Conservation (phyloP, 2,329 filamentous ascomycete genomes). For the Penicillium sp. region DNA sequence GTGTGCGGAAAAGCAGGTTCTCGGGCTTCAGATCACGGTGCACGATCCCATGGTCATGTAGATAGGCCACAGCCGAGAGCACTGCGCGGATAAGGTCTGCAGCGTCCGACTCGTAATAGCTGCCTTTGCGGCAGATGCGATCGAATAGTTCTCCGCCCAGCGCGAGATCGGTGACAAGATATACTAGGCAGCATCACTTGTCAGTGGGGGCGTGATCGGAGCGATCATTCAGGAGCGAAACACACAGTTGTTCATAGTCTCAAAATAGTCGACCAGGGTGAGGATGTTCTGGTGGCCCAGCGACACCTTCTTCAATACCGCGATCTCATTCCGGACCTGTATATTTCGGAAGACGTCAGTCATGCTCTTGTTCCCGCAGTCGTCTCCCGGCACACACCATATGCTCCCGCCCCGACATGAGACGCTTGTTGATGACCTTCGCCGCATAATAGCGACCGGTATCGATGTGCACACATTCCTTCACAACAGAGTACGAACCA, state of each 20-base stretch:
- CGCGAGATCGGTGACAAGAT: slow-evolving; percentile 92
- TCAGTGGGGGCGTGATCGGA: slow-evolving; percentile 12
- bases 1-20: slow-evolving; percentile 90
- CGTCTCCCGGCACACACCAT: slow-evolving; percentile 57
- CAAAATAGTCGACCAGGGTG: slow-evolving; percentile 96
- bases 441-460: slow-evolving; percentile 96
- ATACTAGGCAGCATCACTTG: slow-evolving; percentile 47
- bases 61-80: slow-evolving; percentile 91
- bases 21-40: slow-evolving; percentile 97
- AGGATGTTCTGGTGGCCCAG: slow-evolving; percentile 98
- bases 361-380: neutral
- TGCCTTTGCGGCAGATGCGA: slow-evolving; percentile 95
- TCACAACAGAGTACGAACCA: slow-evolving; percentile 95
- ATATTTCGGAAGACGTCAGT: slow-evolving; percentile 6
- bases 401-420: slow-evolving; percentile 95
- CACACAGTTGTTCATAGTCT: slow-evolving; percentile 93
- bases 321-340: slow-evolving; percentile 93
- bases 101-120: slow-evolving; percentile 95
- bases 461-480: slow-evolving; percentile 97
- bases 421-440: slow-evolving; percentile 96
- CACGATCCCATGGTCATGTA: slow-evolving; percentile 97
- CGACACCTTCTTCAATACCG: slow-evolving; percentile 92
- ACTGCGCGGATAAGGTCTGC: slow-evolving; percentile 91
- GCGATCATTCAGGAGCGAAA: slow-evolving; percentile 2
- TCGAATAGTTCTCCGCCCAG: slow-evolving; percentile 96